A percentile compares a stretch with the other conserved stretches of the same genome.
phyloP scores from a whole-genome alignment of 768 basidiomycete genomes.

The Tephrocybe sp. region DNA sequence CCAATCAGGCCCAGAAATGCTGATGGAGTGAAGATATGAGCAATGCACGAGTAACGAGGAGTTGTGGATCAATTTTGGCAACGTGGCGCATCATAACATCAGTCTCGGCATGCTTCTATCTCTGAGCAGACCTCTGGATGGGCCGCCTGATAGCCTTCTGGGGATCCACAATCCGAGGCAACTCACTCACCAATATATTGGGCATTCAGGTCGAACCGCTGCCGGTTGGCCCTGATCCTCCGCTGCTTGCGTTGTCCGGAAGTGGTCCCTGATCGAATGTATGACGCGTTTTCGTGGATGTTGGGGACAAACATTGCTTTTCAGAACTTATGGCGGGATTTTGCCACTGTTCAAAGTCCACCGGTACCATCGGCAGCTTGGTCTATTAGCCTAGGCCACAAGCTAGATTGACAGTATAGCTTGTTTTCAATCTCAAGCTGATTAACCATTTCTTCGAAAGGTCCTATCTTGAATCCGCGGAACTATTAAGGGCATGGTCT shows the following conservation, averaged over 20 bases:
- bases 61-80: slow-evolving; percentile 6
- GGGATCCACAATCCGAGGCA: slow-evolving; percentile 5
- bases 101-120: neutral
- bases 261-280: neutral
- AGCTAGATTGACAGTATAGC: neutral
- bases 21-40: neutral
- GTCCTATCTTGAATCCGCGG: neutral
- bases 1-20: neutral
- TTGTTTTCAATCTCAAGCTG: neutral
- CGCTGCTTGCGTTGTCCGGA: slow-evolving; percentile 2
- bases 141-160: neutral
- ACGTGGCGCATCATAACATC: slow-evolving; percentile 1
- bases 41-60: neutral
- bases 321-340: no score
- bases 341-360: no score
- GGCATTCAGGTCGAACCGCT: neutral
- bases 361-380: no score
- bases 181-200: neutral
- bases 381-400: neutral
- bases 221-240: neutral
- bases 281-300: neutral
- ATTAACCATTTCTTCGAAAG: neutral
- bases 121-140: neutral
- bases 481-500: neutral
- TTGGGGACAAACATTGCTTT: no score